A percentile compares a stretch with the other conserved stretches of the same genome.
These are phyloP conservation scores for Podaxis rugospora DNA, from an alignment of 768 basidiomycete genomes.

Conservation along the genomic window DNA sequence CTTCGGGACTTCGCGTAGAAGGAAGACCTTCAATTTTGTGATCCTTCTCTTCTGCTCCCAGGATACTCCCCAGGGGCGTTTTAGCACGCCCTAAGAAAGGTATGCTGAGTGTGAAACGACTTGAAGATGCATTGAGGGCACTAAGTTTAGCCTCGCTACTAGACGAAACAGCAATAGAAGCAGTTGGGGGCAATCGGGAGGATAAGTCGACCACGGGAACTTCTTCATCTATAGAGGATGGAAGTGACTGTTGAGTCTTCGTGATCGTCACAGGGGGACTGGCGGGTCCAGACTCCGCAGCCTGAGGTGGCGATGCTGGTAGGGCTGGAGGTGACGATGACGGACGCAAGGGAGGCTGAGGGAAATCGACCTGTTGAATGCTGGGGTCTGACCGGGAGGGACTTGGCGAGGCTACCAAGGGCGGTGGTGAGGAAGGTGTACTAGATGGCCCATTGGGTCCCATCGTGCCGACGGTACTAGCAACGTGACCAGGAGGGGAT, in stretches of 20 bases:
- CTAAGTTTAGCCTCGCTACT: background rate
- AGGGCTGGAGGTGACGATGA: background rate
- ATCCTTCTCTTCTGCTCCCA: background rate
- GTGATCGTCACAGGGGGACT: background rate
- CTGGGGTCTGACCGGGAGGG: background rate
- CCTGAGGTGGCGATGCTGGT: background rate
- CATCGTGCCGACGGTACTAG: background rate
- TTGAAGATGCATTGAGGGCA: constrained; percentile 4
- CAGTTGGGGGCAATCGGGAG: background rate
- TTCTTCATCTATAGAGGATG: constrained; percentile 14
- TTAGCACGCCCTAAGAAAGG: constrained; percentile 19
- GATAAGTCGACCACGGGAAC: constrained; percentile 15
- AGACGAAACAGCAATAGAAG: background rate
- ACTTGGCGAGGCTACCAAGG: background rate
- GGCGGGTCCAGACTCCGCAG: background rate
- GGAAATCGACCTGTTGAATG: background rate
- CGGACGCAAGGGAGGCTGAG: background rate
- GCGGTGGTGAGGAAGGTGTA: background rate
- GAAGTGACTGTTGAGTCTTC: constrained; percentile 1
- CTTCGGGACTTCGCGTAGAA: background rate
- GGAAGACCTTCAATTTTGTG: background rate
- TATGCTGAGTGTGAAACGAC: constrained; percentile 15
- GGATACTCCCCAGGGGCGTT: constrained; percentile 6
- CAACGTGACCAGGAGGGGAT: background rate
- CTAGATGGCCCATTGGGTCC: background rate